Evolutionary conservation across 495 filamentous ascomycete species (phyloP).

Genomic region (Platismatia glauca): DNA sequence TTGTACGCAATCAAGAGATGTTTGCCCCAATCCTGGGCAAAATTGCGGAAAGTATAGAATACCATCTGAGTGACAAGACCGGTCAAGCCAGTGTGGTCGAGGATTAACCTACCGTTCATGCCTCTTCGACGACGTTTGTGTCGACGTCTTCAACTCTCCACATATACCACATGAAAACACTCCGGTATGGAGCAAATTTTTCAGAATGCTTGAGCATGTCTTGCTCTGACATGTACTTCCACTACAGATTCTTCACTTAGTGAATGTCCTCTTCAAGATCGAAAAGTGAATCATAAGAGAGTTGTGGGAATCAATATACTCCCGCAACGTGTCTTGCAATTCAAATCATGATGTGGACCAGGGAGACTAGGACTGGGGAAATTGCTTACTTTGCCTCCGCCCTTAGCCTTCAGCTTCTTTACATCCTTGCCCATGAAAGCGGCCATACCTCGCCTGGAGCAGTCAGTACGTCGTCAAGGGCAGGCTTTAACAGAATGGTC

Average conservation of each 20-base stretch:
- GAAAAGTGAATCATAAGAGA: background rate
- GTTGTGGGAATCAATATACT: background rate
- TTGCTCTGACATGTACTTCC: slow-evolving; percentile 91
- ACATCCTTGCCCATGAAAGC: slow-evolving; percentile 78
- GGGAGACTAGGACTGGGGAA: background rate
- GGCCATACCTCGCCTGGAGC: slow-evolving; percentile 68
- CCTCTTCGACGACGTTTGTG: slow-evolving; percentile 50
- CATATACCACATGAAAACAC: slow-evolving; percentile 85
- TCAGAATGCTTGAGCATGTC: slow-evolving; percentile 83
- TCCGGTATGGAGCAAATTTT: slow-evolving; percentile 73
- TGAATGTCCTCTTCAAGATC: background rate
- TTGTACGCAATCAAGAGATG: background rate
- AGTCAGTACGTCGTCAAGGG: slow-evolving; percentile 1
- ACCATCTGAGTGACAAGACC: background rate
- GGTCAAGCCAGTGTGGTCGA: background rate
- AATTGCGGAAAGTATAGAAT: background rate
- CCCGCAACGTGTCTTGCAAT: background rate
- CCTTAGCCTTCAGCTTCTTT: slow-evolving; percentile 69
- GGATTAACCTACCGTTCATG: background rate
- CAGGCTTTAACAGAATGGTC: slow-evolving; percentile 23
- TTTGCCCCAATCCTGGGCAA: background rate
- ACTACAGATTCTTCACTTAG: slow-evolving; percentile 26
- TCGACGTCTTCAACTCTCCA: slow-evolving; percentile 77
- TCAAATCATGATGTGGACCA: background rate
- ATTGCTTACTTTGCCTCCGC: slow-evolving; percentile 52